Conservation (phyloP, 2,329 filamentous ascomycete genomes). For the Pseudogymnoascus sp. region DNA sequence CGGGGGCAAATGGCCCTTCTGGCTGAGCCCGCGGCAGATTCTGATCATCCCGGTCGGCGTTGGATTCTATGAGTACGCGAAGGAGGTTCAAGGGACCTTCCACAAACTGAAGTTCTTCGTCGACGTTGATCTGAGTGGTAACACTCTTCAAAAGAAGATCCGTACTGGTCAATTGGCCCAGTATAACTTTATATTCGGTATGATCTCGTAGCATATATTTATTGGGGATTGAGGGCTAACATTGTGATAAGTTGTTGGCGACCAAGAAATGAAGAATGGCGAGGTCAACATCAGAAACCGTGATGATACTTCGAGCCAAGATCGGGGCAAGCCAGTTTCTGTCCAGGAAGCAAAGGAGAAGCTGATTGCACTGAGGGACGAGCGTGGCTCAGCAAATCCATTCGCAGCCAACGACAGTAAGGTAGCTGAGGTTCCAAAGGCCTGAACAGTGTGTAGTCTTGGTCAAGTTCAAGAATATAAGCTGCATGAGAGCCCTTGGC, state of each 20-base stretch:
- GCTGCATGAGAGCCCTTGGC: not conserved
- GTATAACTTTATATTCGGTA: constrained; percentile 77
- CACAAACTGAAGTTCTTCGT: constrained; percentile 60
- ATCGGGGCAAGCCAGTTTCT: constrained; percentile 49
- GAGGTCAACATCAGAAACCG: constrained; percentile 57
- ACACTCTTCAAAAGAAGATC: constrained; percentile 87
- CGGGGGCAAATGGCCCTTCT: constrained; percentile 82
- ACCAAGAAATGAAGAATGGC: constrained; percentile 50
- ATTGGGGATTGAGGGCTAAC: not conserved
- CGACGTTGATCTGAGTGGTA: constrained; percentile 63
- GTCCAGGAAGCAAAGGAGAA: constrained; percentile 49
- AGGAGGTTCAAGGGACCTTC: constrained; percentile 63
- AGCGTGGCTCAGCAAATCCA: constrained; percentile 32
- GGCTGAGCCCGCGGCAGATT: constrained; percentile 76
- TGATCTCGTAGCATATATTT: constrained; percentile 19
- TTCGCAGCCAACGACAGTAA: constrained; percentile 20
- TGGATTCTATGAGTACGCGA: constrained; percentile 61
- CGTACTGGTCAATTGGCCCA: constrained; percentile 70
- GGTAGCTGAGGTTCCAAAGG: not conserved
- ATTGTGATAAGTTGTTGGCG: constrained; percentile 44
- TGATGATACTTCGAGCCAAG: constrained; percentile 53
- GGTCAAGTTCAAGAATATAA: not conserved
- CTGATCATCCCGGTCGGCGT: constrained; percentile 71
- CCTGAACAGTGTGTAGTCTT: not conserved
- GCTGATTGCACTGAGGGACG: constrained; percentile 42